Conservation (phyloP, 768 basidiomycete genomes). For the Xerocomellus dryophilus region DNA sequence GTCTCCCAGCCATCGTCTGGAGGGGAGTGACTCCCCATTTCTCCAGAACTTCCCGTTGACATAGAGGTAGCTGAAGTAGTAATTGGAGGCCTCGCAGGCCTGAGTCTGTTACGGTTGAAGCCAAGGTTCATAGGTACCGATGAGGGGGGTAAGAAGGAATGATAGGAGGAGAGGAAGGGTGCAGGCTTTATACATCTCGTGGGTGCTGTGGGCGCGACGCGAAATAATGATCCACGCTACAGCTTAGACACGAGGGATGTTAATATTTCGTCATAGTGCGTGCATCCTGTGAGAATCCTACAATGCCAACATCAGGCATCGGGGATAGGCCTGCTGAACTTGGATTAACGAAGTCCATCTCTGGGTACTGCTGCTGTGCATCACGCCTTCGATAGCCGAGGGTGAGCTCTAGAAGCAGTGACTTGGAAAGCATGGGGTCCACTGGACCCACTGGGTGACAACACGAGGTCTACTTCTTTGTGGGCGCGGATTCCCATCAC, state of each 20-base stretch:
- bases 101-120: neutral
- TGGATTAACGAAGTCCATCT: neutral
- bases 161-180: neutral
- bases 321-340: neutral
- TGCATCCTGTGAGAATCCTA: conserved; percentile 4
- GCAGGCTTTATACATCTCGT: conserved; percentile 10
- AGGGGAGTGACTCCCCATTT: conserved; percentile 2
- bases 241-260: neutral
- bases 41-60: neutral
- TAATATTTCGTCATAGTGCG: neutral
- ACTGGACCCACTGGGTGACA: neutral
- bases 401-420: neutral
- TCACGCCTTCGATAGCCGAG: neutral
- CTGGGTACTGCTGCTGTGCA: neutral
- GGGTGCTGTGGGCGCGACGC: neutral
- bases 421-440: neutral
- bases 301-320: neutral
- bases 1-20: conserved; percentile 14
- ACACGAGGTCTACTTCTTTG: conserved; percentile 5
- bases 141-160: neutral
- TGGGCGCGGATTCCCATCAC: conserved; percentile 9
- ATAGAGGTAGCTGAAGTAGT: neutral
- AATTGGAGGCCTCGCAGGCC: neutral
- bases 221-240: neutral
- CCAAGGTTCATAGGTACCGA: neutral